Base-by-base conservation (phyloP, 306 rosid genomes). In the Cicer chorassanicum region DNA sequence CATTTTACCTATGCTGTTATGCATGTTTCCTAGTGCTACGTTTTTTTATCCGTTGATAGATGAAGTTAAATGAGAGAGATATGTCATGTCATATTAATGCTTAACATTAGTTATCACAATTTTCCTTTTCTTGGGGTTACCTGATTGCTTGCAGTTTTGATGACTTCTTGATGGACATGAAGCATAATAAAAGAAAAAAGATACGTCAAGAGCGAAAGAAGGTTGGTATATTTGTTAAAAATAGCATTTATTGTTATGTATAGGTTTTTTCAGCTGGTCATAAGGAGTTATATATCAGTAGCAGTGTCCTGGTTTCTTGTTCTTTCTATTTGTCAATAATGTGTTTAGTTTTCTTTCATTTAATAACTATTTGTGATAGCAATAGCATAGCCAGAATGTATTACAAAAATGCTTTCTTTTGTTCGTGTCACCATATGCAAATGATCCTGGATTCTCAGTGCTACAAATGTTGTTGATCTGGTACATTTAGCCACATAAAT, bases 181-280 rank as follows among this genome's bases (percentile, higher is more conserved):
- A 89, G 89, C 97, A 91, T 79, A 91, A 87, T 77, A 93, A 93
- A 80, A 88, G 98, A 82, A 91, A 93, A 91, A 91, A 88, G 84
- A 93, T 93, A 62, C 96, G 98, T 41, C 97, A 91, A 82, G 98
- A 93, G 82, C 90, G 98, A 76, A 91, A 93, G 80, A 93, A 91
- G 96, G 98, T 93, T 66, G 50, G 82, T 78, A 2, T 76, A 13
- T 65, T 63, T 38, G 2, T 80, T 65, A 42, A 13, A 46, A 4
- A 45, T 60, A 21, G 9, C 53, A 34, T 41, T 16, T 29, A 39
- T 56, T 16, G 1, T 60, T 42, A 62, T 16, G 21, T 10, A 21
- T 49, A 16, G 51, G 18, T 38, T 8, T 13, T 45, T 64, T 76
- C 56, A 48, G 21, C 11, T 46, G 39, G 6, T 21, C 57, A 63